Base-by-base conservation (phyloP, 768 basidiomycete species). In the Mycena polygramma region DNA sequence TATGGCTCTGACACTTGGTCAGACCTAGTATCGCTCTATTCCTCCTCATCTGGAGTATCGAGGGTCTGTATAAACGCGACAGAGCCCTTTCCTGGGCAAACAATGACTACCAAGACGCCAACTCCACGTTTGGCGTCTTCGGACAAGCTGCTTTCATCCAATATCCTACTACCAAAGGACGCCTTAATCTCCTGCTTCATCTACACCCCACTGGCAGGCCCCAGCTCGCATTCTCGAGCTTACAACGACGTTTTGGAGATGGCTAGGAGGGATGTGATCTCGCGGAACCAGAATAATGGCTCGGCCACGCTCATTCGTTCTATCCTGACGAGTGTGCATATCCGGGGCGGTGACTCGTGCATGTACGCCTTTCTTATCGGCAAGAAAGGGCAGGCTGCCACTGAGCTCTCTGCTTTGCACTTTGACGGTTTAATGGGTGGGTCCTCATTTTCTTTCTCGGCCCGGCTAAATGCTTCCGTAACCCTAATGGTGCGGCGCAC, bases 281-380 rank as follows among this genome's bases (percentile, higher is more conserved):
- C 79, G 22, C 81, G 79, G 55, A 84, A 86, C 30, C 45, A 57
- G 20, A 61, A 58, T 68, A 61, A 58, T 68, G 66, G 74, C 13
- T 75, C 81, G 15, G 73, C 79, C 24, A 36, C 83, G 4, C 78
- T 92, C 58, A 72, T 85, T 9, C 84, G 87, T 8, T 87, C 89
- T 13, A 76, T 90, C 35, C 77, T 93, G 26, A 81, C 88, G 51
- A 84, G 85, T 69, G 85, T 88, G 35, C 82, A 87, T 71, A 78
- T 89, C 55, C 81, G 81, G 41, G 78, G 83, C 59, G 79, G 81
- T 30, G 76, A 82, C 11, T 83, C 82, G n/a, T 74, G 79, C 30
- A 82, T 93, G 63, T 88, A 91, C 79, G 84, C 89, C n/a, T 94
- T 92, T 77, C 78, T 80, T 19, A 78, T 92, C 4, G 80, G 83